Conservation (phyloP, 106 monocot species). For the Agapanthus africanus region DNA sequence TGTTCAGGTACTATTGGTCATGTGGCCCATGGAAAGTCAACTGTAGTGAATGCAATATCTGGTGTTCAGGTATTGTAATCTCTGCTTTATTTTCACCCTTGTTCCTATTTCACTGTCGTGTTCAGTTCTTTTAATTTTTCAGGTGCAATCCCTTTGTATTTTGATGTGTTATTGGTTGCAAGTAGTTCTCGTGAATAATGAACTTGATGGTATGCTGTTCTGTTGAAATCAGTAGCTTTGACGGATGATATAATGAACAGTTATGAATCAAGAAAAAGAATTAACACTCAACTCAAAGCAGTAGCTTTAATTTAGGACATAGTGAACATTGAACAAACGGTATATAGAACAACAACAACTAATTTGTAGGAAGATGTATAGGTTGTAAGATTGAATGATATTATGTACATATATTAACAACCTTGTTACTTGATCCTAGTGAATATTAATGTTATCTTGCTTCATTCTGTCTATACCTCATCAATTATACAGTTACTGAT, state of each 20-base stretch:
- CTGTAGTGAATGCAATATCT: constrained; percentile 93
- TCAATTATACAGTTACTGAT: too few species aligned
- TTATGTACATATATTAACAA: too few species aligned
- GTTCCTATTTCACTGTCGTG: not conserved
- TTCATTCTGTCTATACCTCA: not conserved
- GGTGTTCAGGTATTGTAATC: constrained; percentile 70
- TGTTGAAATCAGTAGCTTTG: too few species aligned
- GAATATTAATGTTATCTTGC: not conserved
- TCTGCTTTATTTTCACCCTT: not conserved
- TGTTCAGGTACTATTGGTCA: constrained; percentile 82
- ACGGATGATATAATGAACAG: too few species aligned
- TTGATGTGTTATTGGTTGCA: not conserved
- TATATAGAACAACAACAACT: not conserved
- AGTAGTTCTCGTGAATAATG: too few species aligned
- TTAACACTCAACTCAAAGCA: not conserved
- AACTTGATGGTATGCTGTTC: too few species aligned
- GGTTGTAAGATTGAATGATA: not conserved
- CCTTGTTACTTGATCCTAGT: too few species aligned
- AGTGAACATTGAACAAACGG: not conserved
- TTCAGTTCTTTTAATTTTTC: not conserved
- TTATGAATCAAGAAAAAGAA: too few species aligned
- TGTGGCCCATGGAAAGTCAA: constrained; percentile 95
- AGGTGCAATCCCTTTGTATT: not conserved
- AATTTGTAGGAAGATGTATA: not conserved
- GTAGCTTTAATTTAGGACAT: not conserved